phyloP scores from a whole-genome alignment of 2,329 filamentous ascomycete species.

The Venturia nashicola region DNA sequence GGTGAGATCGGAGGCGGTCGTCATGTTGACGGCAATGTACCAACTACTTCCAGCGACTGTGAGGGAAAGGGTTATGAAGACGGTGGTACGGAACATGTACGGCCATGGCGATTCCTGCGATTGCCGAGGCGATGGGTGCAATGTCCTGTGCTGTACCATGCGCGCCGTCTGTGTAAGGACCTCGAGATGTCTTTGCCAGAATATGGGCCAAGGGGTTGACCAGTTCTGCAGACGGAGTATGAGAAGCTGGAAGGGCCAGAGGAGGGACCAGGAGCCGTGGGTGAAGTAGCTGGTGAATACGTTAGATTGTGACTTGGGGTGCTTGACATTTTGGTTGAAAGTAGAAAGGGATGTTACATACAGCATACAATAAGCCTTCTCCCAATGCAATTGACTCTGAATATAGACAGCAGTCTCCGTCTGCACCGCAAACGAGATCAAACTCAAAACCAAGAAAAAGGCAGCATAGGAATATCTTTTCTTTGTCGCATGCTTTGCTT shows the following conservation, averaged over 20 bases:
- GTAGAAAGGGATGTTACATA: conserved; percentile 23
- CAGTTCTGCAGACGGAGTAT: conserved; percentile 71
- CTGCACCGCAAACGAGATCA: conserved; percentile 84
- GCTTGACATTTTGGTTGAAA: not conserved
- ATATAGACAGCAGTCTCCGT: conserved; percentile 94
- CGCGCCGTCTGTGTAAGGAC: conserved; percentile 55
- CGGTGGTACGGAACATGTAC: conserved; percentile 71
- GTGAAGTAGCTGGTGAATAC: conserved; percentile 55
- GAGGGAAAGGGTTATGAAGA: conserved; percentile 70
- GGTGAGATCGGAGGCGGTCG: conserved; percentile 83
- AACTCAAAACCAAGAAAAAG: conserved; percentile 68
- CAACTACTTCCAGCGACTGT: conserved; percentile 87
- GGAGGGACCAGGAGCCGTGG: conserved; percentile 80
- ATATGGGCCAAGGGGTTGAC: conserved; percentile 65
- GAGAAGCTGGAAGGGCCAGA: conserved; percentile 77
- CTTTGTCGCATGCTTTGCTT: conserved; percentile 53
- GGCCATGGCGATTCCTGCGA: conserved; percentile 42
- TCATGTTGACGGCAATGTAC: conserved; percentile 92
- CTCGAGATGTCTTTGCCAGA: conserved; percentile 66
- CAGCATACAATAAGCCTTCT: conserved; percentile 99
- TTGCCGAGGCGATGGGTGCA: conserved; percentile 46
- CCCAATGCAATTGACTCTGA: conserved; percentile 82
- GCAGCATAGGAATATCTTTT: conserved; percentile 80
- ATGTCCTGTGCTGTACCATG: conserved; percentile 73
- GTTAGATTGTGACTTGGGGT: not conserved